Base-by-base conservation (phyloP, 2,329 filamentous ascomycete genomes). In the Paraconiothyrium sp. region DNA sequence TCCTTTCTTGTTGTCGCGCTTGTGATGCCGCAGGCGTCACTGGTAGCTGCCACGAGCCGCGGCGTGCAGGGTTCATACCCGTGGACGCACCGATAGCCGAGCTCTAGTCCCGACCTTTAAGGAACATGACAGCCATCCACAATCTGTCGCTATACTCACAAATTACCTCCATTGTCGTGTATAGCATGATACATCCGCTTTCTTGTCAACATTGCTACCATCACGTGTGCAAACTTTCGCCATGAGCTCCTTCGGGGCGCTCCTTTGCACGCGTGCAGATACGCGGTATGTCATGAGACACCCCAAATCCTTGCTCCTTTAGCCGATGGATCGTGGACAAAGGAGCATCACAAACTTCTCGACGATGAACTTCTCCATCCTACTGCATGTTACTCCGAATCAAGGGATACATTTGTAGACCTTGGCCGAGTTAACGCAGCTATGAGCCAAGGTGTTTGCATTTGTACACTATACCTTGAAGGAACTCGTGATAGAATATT, bases 181-280 rank as follows among this genome's bases (percentile, higher is more conserved):
- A 16, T 30, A 5, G 13, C 8, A 16, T n/a, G 2, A 34, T 49
- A 34, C 13, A 34, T 20, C 30, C 30, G 4, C 2, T 50, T 34
- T 7, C 4, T 4, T 14, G 9, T 34, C 30, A 16, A 13, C 27
- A 24, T 24, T 32, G 4, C 49, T 8, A 10, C 34, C n/a, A 34
- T 16, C 22, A 20, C 20, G 7, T 22, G 20, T 35, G 10, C 43
- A 43, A 9, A 14, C 35, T 30, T 41, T 44, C 30, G 11, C 35
- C 16, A 44, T 54, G 57, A 50, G 49, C 37, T 54, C 49, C 24
- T 14, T 37, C 41, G 37, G 37, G 11, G 37, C 46, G 35, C 32
- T 63, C 32, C 60, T 60, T 43, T 51, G 54, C 50, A 57, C 51
- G 59, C 64, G 52, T 27, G 51, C 32, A 16, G 32, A 58, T 13